Evolutionary conservation across 2,329 filamentous ascomycete genomes (phyloP).

Genomic region (Hypoxylon sp.): DNA sequence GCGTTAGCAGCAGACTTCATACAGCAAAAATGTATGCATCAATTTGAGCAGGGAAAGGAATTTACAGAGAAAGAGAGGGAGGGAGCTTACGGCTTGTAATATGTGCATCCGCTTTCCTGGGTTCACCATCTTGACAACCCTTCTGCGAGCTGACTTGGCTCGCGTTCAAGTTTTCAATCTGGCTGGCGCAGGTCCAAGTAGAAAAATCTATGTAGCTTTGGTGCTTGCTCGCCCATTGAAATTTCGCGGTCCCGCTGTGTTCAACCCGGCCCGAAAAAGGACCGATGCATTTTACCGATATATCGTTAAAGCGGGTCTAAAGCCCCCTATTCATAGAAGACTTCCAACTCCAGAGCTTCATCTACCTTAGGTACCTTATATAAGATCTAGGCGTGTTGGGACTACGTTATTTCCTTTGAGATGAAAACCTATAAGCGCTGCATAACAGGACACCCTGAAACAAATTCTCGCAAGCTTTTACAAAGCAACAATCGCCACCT

Average conservation of each 20-base stretch:
- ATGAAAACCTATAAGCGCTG: background rate
- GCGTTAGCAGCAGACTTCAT: conserved; percentile 45
- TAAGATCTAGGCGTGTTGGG: background rate
- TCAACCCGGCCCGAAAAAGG: conserved; percentile 20
- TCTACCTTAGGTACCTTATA: no score
- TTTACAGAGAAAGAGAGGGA: background rate
- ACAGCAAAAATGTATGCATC: background rate
- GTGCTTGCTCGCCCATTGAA: conserved; percentile 25
- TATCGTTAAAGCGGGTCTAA: conserved; percentile 1
- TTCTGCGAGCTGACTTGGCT: conserved; percentile 48
- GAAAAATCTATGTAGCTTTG: conserved; percentile 9
- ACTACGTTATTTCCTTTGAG: background rate
- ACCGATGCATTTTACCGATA: conserved; percentile 22
- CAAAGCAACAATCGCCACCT: background rate
- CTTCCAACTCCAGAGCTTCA: no score
- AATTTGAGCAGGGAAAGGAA: background rate
- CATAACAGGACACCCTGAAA: conserved; percentile 8
- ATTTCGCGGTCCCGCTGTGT: conserved; percentile 34
- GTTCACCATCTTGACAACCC: conserved; percentile 55
- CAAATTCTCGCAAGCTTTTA: background rate
- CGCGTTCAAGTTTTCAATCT: conserved; percentile 40
- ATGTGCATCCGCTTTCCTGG: conserved; percentile 56
- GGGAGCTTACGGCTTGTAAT: conserved; percentile 52
- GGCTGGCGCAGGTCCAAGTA: conserved; percentile 29
- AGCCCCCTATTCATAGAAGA: background rate